Evolutionary conservation across 164 flowering plant species (phyloP).

Genomic region (Buxus sempervirens): DNA sequence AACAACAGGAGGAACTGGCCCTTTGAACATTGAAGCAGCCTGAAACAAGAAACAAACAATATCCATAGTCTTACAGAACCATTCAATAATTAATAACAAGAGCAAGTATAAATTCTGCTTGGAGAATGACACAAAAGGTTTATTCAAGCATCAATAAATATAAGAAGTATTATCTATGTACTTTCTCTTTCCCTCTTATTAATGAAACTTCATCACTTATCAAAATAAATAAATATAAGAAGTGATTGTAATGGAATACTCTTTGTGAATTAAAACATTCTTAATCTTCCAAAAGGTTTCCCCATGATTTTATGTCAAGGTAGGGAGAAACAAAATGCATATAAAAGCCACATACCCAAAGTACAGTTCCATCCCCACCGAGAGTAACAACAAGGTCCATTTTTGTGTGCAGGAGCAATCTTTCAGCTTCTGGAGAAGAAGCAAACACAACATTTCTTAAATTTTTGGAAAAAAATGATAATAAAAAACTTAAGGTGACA

Average conservation of each 20-base stretch:
- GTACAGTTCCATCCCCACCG: conserved; percentile 99
- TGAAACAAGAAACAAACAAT: conserved; percentile 31
- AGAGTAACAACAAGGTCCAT: conserved; percentile 94
- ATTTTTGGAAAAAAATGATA: no score
- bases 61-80: neutral
- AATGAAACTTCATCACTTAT: no score
- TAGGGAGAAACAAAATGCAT: neutral
- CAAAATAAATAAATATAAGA: no score
- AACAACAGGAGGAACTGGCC: conserved; percentile 94
- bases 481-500: no score
- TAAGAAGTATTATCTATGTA: no score
- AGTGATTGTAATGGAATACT: no score
- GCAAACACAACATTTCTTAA: conserved; percentile 14
- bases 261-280: no score
- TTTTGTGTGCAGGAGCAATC: conserved; percentile 63
- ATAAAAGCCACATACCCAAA: conserved; percentile 93
- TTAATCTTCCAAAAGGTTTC: no score
- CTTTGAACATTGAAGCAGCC: conserved; percentile 99
- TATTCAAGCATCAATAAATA: no score
- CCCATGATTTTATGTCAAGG: neutral
- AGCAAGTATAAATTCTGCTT: neutral
- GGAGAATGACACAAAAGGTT: no score
- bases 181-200: no score
- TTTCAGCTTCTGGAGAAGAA: conserved; percentile 58
- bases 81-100: neutral